Base-by-base conservation (phyloP, 2,329 filamentous ascomycete species). In the Diaporthe sp. region DNA sequence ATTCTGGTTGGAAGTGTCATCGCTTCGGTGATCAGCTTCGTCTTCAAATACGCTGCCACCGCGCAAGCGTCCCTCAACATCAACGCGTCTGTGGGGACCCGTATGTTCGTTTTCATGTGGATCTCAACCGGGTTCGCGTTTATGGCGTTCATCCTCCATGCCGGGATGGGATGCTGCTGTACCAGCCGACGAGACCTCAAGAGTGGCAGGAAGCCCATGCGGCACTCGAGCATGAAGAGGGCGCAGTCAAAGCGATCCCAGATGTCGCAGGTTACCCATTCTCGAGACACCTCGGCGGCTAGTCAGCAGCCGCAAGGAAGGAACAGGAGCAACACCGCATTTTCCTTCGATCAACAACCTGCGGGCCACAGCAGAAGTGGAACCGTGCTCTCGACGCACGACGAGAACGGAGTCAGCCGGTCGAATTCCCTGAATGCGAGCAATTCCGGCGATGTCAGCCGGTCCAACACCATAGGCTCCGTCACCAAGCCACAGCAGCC, bases 61-160 rank as follows among this genome's bases (percentile, higher is more conserved):
- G 88, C 88, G 6, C 91, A 94, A 79, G 88, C 89, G 3, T 91
- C 94, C 73, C 86, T 98, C 70, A 97, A 97, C 82, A 95, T 98
- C 78, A 82, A 85, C 13, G 94, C 92, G 4, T 84, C 88, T 4
- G 85, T 97, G 44, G 95, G 95, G 8, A 84, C 82, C 47, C 88
- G 91, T 77, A 96, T 97, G 93, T 90, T 97, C 79, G 93, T 86
- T 0, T 97, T 97, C 80, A 96, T 97, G 93, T 98, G 96, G 96
- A 89, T 95, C 37, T 94, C 93, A 0, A 89, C 92, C 0, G 90
- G 87, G 0, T 90, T 92, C 75, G 89, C 90, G 1, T 84, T 94
- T 7, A 79, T 96, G 27, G 92, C 93, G 0, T 96, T 94, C 79
- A 81, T 93, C 42, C 86, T 97, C 27, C 94, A 97, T 82, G 85